Evolutionary conservation across 2,329 filamentous ascomycete species (phyloP), one percentile per base, ranked within the genome.

Genomic region (Ceratocystiopsis brevicomis): DNA sequence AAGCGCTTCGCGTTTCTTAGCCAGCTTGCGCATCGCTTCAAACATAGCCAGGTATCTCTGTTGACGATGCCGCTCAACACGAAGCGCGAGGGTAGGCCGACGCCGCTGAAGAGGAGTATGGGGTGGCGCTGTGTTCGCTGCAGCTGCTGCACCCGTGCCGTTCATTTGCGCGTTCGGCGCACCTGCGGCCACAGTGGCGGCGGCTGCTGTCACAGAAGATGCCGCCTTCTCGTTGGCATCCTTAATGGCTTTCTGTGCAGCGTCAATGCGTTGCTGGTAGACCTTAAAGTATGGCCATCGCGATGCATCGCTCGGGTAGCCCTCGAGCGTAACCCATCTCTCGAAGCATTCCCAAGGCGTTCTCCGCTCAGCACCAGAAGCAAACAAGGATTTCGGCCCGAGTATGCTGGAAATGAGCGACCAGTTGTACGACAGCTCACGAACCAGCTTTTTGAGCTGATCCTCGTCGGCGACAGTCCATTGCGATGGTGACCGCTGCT

Each of bases 311-410:
- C 80, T 75, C 5, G 90, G 88, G 35, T 95, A 66, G 1, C 87
- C 86, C 61, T 96, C 90, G 13, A 96, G 65, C 51, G 82, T 78
- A 44, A 95, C 81, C 88, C 88, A 98, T 38, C 90, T 75, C 60
- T 98, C 90, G 53, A 98, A 98, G 57, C 90, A 98, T 62, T 98
- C 90, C 90, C 90, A 98, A 0, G 88, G 86, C 3, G 88, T 96
- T 40, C 90, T 75, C 48, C 90, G 73, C 57, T 96, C 88, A 12
- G 85, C 77, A 2, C 84, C 85, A 17, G 87, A 88, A n/a, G 76
- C 71, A 54, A 85, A 92, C 14, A 77, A 58, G 0, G 85, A 92
- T 42, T 75, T 76, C 15, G 80, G 71, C 2, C 76, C 71, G 43
- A 96, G 65, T 47, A 88, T 78, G 52, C 75, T 82, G 1, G 87